Evolutionary conservation across 2,329 filamentous ascomycete genomes (phyloP), one percentile per base, ranked within the genome.

Genomic region (Kalaharituber pfeilii): DNA sequence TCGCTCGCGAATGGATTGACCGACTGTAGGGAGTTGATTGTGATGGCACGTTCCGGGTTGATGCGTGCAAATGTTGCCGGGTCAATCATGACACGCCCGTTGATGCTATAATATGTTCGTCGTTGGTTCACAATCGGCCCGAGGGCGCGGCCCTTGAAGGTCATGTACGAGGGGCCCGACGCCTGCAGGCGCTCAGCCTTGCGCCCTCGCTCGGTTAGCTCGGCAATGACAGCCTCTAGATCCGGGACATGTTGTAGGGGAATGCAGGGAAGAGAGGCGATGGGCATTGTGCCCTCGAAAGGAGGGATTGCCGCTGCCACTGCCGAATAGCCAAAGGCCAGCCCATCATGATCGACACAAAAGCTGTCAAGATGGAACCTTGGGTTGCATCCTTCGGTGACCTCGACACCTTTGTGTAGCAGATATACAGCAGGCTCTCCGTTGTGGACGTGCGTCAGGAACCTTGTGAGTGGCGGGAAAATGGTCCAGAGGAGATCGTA

Each of bases 401-500:
- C 76, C 57, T 89, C 84, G 1, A 89, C 79, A 66, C 84, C 87
- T 13, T 25, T 20, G 24, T 6, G 5, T 22, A 47, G 42, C 13
- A 13, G 42, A 75, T 93, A 91, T 4, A 83, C 82, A n/a, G 86
- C 78, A 1, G 86, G 84, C 62, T 93, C 81, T 42, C 91, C 54
- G 42, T 78, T 80, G 1, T 83, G 83, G 0, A 82, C 79, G 65
- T 82, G 89, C 1, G 79, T 82, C 20, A 94, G 76, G 11, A 47
- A 22, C n/a, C 13, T 22, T 0, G 84, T 86, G 62, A 86, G 84
- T 0, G 87, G 87, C 64, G 91, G 93, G 75, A 84, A 93, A 3
- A 94, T 69, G 0, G 86, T 86, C 87, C 87, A 94, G 1, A 93
- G 71, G 1, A 93, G 74, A 55, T 94, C 86, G 61, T 88, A 94